Conservation (phyloP, 2,329 filamentous ascomycete genomes). For the Penicillium polonicum region DNA sequence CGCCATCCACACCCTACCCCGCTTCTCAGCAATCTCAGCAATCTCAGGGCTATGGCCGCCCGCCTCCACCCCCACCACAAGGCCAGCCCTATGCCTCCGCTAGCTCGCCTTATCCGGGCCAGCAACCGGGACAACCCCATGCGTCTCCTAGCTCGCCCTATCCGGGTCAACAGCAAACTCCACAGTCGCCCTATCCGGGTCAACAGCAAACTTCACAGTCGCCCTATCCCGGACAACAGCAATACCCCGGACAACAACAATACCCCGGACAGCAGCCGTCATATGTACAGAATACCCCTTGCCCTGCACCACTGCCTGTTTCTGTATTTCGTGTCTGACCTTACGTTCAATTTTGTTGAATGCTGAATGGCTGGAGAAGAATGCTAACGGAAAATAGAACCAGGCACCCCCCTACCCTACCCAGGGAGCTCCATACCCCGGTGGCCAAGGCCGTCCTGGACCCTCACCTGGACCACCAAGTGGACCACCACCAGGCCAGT, state of each 20-base stretch:
- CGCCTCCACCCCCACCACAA: constrained; percentile 43
- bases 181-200: constrained; percentile 28
- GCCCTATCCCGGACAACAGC: constrained; percentile 11
- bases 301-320: constrained; percentile 2
- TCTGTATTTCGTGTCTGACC: constrained; percentile 2
- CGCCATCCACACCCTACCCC: constrained; percentile 30
- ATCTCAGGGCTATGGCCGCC: constrained; percentile 41
- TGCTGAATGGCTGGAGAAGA: not conserved
- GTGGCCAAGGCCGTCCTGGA: constrained; percentile 24
- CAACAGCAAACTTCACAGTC: constrained; percentile 20
- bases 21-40: constrained; percentile 11
- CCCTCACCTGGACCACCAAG: constrained; percentile 29
- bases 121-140: constrained; percentile 9
- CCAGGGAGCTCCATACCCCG: constrained; percentile 35
- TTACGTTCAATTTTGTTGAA: not conserved
- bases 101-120: constrained; percentile 28
- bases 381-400: constrained; percentile 17
- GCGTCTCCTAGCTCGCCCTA: constrained; percentile 29
- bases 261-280: constrained; percentile 19
- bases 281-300: constrained; percentile 27
- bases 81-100: constrained; percentile 35
- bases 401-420: constrained; percentile 26
- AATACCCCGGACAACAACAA: constrained; percentile 12
- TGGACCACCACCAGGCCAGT: constrained; percentile 26
- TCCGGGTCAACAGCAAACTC: constrained; percentile 8